Percentiles rank a stretch among this genome's conserved stretches.
phyloP scores from a whole-genome alignment of 495 filamentous ascomycete genomes.

The Trichoderma erinaceum region DNA sequence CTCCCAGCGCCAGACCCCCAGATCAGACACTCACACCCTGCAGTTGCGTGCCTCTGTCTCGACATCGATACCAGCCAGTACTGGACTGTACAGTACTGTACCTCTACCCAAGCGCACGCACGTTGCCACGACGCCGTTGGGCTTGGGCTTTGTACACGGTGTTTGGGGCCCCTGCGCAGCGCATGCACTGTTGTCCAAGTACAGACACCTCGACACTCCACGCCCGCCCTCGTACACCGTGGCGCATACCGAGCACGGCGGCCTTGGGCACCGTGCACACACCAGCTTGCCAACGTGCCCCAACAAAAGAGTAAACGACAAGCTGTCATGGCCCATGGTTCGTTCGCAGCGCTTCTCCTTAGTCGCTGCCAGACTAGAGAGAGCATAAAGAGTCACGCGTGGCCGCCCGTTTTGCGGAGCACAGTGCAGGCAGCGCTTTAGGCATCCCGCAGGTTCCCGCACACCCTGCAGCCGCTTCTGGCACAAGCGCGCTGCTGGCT shows the following conservation, averaged over 20 bases:
- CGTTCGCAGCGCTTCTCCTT: too few species aligned
- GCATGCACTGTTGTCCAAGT: too few species aligned
- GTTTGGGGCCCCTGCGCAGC: conserved; percentile 3
- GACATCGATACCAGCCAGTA: too few species aligned
- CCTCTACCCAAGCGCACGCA: too few species aligned
- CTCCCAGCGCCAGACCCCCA: too few species aligned
- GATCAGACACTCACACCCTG: not conserved
- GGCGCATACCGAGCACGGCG: not conserved
- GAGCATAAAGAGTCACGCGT: conserved; percentile 1
- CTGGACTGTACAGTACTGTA: not conserved
- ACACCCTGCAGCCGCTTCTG: not conserved
- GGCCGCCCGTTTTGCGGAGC: conserved; percentile 4
- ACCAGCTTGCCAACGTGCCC: not conserved
- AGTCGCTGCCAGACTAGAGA: too few species aligned
- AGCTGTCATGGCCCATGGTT: too few species aligned
- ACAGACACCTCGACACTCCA: too few species aligned
- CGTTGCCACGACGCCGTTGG: not conserved
- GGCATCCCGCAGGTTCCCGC: conserved; percentile 8
- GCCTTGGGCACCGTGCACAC: not conserved
- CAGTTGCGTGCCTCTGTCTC: not conserved
- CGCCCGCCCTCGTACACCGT: not conserved
- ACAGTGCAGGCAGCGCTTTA: not conserved
- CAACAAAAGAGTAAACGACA: not conserved
- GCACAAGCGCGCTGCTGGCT: not conserved
- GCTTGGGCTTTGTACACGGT: not conserved